These are phyloP conservation scores for Claviceps africana DNA, from an alignment of 2,329 filamentous ascomycete species.

Conservation along the genomic window DNA sequence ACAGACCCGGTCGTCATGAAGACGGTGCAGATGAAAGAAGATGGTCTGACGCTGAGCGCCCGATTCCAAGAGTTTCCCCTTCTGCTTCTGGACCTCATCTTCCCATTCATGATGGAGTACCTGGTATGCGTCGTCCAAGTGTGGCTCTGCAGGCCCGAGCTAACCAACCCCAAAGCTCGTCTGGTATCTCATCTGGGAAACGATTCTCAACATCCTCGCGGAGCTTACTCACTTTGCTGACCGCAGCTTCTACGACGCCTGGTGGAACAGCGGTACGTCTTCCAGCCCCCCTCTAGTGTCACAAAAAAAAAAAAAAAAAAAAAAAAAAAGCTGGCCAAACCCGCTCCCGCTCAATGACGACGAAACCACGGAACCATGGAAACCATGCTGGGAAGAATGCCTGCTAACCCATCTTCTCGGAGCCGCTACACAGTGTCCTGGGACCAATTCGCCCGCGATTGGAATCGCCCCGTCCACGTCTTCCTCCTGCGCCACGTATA, in stretches of 20 bases:
- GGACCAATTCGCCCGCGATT: conserved; percentile 68
- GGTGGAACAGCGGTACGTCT: conserved; percentile 44
- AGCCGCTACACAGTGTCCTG: conserved; percentile 33
- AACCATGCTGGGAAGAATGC: no score
- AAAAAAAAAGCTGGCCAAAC: background rate
- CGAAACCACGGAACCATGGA: no score
- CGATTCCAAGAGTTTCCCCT: conserved; percentile 58
- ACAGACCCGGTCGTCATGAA: conserved; percentile 53
- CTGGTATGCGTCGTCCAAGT: conserved; percentile 25
- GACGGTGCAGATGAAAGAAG: conserved; percentile 53
- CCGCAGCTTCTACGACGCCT: conserved; percentile 54
- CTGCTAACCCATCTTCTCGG: background rate
- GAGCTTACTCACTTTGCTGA: conserved; percentile 68
- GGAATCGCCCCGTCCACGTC: conserved; percentile 65
- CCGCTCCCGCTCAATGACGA: no score
- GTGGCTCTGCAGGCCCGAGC: background rate
- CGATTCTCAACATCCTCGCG: conserved; percentile 59
- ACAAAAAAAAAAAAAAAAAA: no score
- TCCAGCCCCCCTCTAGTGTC: background rate
- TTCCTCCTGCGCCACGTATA: conserved; percentile 70
- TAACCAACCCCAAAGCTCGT: conserved; percentile 26
- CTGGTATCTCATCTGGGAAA: conserved; percentile 76
- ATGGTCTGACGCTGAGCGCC: conserved; percentile 43
- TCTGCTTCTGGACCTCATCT: conserved; percentile 61
- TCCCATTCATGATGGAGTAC: conserved; percentile 69